Evolutionary conservation across 371 early-diverging fungal genomes (phyloP).

Genomic region (Chytridium lagenaria): DNA sequence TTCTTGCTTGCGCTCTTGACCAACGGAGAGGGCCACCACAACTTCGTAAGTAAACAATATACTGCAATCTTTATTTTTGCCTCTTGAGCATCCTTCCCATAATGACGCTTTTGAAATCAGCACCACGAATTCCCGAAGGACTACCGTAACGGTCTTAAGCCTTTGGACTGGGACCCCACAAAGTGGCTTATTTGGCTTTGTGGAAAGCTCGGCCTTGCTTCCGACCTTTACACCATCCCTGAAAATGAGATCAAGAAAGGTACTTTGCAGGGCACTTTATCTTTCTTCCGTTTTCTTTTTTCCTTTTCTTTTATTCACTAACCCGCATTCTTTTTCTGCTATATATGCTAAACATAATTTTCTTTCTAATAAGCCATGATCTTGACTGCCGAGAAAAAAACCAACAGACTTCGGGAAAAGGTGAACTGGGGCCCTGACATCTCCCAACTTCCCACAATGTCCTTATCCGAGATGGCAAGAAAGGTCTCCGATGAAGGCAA

Average conservation of each 20-base stretch:
- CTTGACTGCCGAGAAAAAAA: slow-evolving; percentile 62
- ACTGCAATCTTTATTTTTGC: not conserved
- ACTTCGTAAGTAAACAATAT: slow-evolving; percentile 30
- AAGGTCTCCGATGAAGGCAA: slow-evolving; percentile 49
- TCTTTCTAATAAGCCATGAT: slow-evolving; percentile 23
- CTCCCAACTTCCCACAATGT: slow-evolving; percentile 64
- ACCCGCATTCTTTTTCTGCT: not conserved
- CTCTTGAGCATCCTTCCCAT: not conserved
- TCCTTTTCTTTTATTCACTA: slow-evolving; percentile 59
- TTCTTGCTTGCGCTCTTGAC: slow-evolving; percentile 49
- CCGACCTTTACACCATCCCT: slow-evolving; percentile 83
- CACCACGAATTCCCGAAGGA: slow-evolving; percentile 93
- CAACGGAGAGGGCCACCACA: slow-evolving; percentile 53
- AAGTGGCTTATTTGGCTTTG: slow-evolving; percentile 83
- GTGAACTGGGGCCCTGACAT: slow-evolving; percentile 75
- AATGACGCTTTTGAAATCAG: slow-evolving; percentile 44
- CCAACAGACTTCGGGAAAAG: slow-evolving; percentile 58
- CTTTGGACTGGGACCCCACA: slow-evolving; percentile 91
- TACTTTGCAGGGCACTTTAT: no score
- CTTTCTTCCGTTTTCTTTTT: no score
- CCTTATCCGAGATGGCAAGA: slow-evolving; percentile 75
- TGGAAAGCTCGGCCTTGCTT: slow-evolving; percentile 74
- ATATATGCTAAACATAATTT: no score
- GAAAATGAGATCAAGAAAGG: slow-evolving; percentile 87
- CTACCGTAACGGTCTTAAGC: slow-evolving; percentile 88